phyloP scores from a whole-genome alignment of 2,329 filamentous ascomycete genomes.

The Aspergillus unguis region DNA sequence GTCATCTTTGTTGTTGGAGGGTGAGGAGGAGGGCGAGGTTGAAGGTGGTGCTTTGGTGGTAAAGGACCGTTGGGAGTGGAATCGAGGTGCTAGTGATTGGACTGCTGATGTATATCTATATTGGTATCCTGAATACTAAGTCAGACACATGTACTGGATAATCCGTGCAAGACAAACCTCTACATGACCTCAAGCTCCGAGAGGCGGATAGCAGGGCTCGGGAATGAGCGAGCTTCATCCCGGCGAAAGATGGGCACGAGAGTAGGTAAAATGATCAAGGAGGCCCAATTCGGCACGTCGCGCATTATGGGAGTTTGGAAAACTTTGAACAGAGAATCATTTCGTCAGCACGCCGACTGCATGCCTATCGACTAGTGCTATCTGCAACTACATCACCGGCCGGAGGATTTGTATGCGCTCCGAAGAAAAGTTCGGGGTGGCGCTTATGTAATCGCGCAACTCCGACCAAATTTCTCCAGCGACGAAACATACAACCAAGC shows the following conservation, averaged over 20 bases:
- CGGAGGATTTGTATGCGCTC: neutral
- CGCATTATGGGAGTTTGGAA: conserved; percentile 20
- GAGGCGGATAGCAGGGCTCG: conserved; percentile 19
- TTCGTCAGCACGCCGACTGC: neutral
- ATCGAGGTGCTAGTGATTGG: neutral
- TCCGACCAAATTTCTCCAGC: conserved; percentile 31
- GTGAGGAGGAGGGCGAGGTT: neutral
- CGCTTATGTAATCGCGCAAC: conserved; percentile 32
- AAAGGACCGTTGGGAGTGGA: neutral
- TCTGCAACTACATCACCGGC: neutral
- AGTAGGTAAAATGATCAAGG: conserved; percentile 4
- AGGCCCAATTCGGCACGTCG: conserved; percentile 7
- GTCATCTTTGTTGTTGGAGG: conserved; percentile 2
- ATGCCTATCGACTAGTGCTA: neutral
- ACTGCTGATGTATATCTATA: neutral
- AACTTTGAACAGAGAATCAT: neutral
- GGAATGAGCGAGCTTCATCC: conserved; percentile 32
- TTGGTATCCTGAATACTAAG: neutral
- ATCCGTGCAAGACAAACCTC: neutral
- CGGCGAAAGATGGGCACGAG: conserved; percentile 14
- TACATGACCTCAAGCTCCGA: conserved; percentile 11
- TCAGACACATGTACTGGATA: neutral
- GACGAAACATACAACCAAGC: conserved; percentile 13
- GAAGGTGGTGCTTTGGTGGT: neutral
- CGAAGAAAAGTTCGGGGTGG: conserved; percentile 16